Evolutionary conservation across 2,329 filamentous ascomycete species (phyloP).

Genomic region (Stemphylium lycopersici): DNA sequence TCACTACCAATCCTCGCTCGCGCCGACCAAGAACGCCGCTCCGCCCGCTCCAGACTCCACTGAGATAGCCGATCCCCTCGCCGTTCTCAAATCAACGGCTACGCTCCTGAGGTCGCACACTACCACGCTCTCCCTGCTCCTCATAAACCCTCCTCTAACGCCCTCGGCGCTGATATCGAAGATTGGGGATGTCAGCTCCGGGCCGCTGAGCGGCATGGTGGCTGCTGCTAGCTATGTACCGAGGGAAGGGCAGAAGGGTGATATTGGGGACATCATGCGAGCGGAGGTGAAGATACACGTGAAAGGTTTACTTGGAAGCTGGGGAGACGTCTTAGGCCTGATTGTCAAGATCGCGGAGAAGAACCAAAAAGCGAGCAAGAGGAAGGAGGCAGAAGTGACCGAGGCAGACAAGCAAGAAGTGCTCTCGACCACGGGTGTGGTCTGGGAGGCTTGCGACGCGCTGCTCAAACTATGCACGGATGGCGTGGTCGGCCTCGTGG

Average conservation of each 20-base stretch:
- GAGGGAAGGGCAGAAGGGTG: conserved; percentile 20
- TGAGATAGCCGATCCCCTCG: conserved; percentile 58
- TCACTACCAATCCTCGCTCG: conserved; percentile 46
- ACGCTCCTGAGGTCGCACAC: conserved; percentile 79
- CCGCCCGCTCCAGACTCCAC: conserved; percentile 18
- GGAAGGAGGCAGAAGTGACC: conserved; percentile 27
- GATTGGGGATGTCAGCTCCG: conserved; percentile 72
- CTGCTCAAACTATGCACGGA: conserved; percentile 67
- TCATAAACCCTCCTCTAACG: conserved; percentile 87
- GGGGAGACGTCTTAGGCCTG: conserved; percentile 64
- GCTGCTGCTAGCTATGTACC: conserved; percentile 55
- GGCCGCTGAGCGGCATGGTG: conserved; percentile 74
- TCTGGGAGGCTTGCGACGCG: conserved; percentile 85
- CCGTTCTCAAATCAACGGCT: conserved; percentile 73
- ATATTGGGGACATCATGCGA: conserved; percentile 58
- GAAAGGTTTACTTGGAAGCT: conserved; percentile 66
- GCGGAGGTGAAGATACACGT: conserved; percentile 70
- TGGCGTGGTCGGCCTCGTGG: conserved; percentile 73
- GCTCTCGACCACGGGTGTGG: conserved; percentile 71
- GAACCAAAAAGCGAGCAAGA: conserved; percentile 42
- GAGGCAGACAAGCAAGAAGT: conserved; percentile 50
- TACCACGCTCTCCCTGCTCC: conserved; percentile 84
- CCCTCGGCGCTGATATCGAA: conserved; percentile 74
- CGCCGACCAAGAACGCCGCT: conserved; percentile 18
- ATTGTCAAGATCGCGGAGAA: conserved; percentile 65